Percentiles rank a stretch among this genome's conserved stretches.
phyloP scores from a whole-genome alignment of 2,329 filamentous ascomycete genomes.

The Akanthomyces uredinophilus region DNA sequence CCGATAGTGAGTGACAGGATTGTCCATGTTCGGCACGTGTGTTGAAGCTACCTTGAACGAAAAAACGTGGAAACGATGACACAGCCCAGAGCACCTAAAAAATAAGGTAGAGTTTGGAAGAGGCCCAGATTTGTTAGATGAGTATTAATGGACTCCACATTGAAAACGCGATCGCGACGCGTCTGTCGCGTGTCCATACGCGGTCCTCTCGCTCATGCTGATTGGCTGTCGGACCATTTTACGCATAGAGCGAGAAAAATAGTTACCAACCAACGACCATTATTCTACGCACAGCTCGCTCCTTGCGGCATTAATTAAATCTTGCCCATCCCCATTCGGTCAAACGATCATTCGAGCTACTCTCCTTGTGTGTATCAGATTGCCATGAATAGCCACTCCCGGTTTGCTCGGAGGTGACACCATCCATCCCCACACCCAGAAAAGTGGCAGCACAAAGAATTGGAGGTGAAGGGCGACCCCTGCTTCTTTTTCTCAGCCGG shows the following conservation, averaged over 20 bases:
- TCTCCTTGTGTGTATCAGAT: too few species aligned
- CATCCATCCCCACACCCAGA: too few species aligned
- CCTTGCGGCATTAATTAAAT: too few species aligned
- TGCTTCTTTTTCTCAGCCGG: too few species aligned
- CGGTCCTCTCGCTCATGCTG: not conserved
- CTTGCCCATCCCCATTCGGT: too few species aligned
- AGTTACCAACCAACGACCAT: not conserved
- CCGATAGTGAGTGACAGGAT: not conserved
- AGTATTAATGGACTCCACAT: not conserved
- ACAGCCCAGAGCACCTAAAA: not conserved
- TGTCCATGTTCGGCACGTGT: not conserved
- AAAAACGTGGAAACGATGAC: not conserved
- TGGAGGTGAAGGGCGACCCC: too few species aligned
- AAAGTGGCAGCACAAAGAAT: too few species aligned
- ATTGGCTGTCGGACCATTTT: not conserved
- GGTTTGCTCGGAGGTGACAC: too few species aligned
- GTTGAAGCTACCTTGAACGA: not conserved
- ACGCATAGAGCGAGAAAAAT: not conserved
- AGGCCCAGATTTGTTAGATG: not conserved
- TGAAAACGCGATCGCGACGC: conserved; percentile 10
- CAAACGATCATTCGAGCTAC: too few species aligned
- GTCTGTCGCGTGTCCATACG: conserved; percentile 7
- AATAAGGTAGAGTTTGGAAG: not conserved
- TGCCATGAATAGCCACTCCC: too few species aligned
- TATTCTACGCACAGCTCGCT: too few species aligned